A percentile compares a stretch with the other conserved stretches of the same genome.
phyloP scores from a whole-genome alignment of 2,329 filamentous ascomycete species.

The Colletotrichum ledebouriae region DNA sequence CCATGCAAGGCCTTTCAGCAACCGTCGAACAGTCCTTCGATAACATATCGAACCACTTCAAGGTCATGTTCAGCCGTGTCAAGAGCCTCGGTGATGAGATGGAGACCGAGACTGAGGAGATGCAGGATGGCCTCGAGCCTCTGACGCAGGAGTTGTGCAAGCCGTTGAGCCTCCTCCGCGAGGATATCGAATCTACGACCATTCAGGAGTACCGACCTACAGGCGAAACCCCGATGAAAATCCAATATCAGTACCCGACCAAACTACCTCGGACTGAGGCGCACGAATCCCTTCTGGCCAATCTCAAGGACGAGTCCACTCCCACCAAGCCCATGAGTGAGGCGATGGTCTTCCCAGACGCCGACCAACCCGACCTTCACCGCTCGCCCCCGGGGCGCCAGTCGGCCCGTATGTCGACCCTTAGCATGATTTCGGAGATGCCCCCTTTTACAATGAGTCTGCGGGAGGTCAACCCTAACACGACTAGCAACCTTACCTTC shows the following conservation, averaged over 20 bases:
- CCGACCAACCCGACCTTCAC: slow-evolving; percentile 45
- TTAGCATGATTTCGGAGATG: slow-evolving; percentile 43
- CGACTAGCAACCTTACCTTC: slow-evolving; percentile 58
- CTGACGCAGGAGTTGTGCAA: slow-evolving; percentile 73
- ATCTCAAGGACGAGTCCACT: slow-evolving; percentile 53
- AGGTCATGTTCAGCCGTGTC: slow-evolving; percentile 76
- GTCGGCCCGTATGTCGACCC: slow-evolving; percentile 39
- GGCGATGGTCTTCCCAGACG: slow-evolving; percentile 57
- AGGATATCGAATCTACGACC: slow-evolving; percentile 72
- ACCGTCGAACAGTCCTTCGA: slow-evolving; percentile 81
- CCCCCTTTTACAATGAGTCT: slow-evolving; percentile 59
- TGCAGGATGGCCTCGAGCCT: slow-evolving; percentile 73
- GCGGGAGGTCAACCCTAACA: slow-evolving; percentile 66
- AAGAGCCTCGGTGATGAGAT: slow-evolving; percentile 78
- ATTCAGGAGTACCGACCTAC: slow-evolving; percentile 88
- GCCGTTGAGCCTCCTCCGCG: slow-evolving; percentile 79
- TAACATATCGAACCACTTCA: slow-evolving; percentile 78
- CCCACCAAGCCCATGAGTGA: slow-evolving; percentile 35
- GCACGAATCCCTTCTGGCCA: slow-evolving; percentile 60
- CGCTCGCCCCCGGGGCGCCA: slow-evolving; percentile 35
- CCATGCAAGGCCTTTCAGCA: slow-evolving; percentile 73
- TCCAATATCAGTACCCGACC: slow-evolving; percentile 84
- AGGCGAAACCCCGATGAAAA: slow-evolving; percentile 86
- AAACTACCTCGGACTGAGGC: slow-evolving; percentile 79
- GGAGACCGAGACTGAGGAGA: slow-evolving; percentile 67